Conservation (phyloP, 176 grass and related monocot genomes). For the Aegilops longissima region DNA sequence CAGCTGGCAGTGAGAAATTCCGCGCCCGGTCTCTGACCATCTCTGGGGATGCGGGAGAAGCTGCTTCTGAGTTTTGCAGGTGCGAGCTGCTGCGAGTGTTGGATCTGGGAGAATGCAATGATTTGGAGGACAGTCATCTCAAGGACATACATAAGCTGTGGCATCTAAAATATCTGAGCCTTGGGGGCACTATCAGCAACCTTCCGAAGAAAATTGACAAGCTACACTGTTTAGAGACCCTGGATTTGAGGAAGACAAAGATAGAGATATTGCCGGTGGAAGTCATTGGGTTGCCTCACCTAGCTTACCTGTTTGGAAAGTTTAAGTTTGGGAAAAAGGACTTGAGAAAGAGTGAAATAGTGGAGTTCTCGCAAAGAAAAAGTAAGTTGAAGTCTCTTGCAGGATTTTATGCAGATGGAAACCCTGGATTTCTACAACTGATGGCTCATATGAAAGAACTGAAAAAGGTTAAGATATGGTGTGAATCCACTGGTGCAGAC, state of each 20-base stretch:
- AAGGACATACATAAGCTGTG: constrained; percentile 13
- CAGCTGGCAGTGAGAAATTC: not conserved
- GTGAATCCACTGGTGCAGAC: not conserved
- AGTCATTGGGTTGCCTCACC: constrained; percentile 2
- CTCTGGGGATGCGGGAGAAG: not conserved
- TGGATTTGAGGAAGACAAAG: not conserved
- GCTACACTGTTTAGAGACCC: constrained; percentile 12
- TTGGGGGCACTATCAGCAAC: constrained; percentile 2
- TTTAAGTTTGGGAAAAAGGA: constrained; percentile 5
- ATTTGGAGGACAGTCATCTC: constrained; percentile 3
- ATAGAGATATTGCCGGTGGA: not conserved
- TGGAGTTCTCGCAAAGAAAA: not conserved
- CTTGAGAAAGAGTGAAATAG: not conserved
- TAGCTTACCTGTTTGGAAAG: constrained; percentile 2
- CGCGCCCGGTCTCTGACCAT: constrained; percentile 10
- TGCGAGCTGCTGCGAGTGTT: constrained; percentile 17
- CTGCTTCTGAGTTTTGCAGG: not conserved
- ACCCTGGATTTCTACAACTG: not conserved
- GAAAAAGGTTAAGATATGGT: constrained; percentile 12
- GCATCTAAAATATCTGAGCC: constrained; percentile 5
- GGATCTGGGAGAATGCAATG: constrained; percentile 14
- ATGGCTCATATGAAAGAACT: constrained; percentile 8
- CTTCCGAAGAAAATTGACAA: constrained; percentile 9
- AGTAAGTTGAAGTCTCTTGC: constrained; percentile 10
- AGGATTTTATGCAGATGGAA: not conserved